Conservation (phyloP, 257 asterid species). For the Echites panduratus region DNA sequence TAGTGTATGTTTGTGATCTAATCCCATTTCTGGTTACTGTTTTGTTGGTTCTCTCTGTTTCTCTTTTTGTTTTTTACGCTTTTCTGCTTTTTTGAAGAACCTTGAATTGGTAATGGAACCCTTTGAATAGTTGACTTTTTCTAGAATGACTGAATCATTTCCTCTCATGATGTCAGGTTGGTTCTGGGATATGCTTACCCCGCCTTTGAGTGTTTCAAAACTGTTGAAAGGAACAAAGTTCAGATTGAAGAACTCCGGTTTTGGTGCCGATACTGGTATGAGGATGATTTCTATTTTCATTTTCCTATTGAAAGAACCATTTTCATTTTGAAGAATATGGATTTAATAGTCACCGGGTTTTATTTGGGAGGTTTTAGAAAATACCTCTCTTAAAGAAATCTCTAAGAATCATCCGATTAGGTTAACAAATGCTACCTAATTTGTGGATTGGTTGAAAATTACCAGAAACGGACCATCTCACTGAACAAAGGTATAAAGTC, state of each 20-base stretch:
- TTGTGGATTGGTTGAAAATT: neutral
- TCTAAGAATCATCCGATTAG: neutral
- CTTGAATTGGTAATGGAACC: conserved; percentile 10
- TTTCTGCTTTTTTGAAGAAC: conserved; percentile 1
- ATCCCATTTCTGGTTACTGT: conserved; percentile 6
- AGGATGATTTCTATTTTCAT: neutral
- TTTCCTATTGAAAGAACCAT: neutral
- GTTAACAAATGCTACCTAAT: neutral
- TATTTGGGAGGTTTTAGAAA: too few relatives aligned
- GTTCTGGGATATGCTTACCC: conserved; percentile 89
- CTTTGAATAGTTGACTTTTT: neutral
- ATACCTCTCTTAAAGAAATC: too few relatives aligned
- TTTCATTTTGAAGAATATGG: neutral
- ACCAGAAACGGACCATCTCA: neutral
- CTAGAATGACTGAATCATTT: neutral
- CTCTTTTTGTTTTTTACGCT: conserved; percentile 12
- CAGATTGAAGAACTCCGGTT: conserved; percentile 64
- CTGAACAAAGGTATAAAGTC: too few relatives aligned
- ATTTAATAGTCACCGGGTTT: too few relatives aligned
- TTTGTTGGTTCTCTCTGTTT: conserved; percentile 25
- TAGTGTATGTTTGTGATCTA: conserved; percentile 41
- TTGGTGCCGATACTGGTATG: conserved; percentile 92
- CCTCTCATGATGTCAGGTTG: conserved; percentile 38
- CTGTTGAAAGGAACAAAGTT: conserved; percentile 71
- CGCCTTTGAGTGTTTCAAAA: conserved; percentile 81